These are phyloP conservation scores for Jacaranda mimosifolia DNA, from an alignment of 257 asterid species.

Conservation along the genomic window DNA sequence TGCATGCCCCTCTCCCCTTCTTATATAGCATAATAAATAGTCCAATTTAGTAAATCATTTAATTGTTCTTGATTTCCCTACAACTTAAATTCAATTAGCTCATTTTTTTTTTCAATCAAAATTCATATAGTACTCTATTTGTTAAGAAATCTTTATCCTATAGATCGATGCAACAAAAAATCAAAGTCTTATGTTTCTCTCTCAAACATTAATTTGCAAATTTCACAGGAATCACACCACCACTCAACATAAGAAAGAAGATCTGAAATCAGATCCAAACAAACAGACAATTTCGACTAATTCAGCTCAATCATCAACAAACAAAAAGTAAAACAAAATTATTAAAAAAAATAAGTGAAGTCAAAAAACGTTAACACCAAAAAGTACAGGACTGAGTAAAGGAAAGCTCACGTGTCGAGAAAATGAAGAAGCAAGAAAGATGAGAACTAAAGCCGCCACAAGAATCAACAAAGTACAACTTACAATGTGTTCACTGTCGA, in stretches of 20 bases:
- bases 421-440: conserved; percentile 58
- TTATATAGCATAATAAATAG: background rate
- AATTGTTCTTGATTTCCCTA: background rate
- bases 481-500: conserved; percentile 61
- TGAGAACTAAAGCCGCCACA: conserved; percentile 55
- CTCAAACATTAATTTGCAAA: background rate
- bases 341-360: background rate
- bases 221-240: background rate
- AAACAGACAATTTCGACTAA: background rate
- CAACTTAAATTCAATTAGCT: background rate
- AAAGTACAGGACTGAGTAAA: background rate
- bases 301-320: conserved; percentile 21
- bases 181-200: background rate
- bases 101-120: background rate
- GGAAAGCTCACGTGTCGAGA: conserved; percentile 57
- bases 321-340: background rate
- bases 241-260: background rate
- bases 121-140: background rate
- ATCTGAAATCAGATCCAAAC: conserved; percentile 31
- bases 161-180: background rate
- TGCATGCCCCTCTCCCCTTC: background rate
- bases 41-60: conserved; percentile 1
- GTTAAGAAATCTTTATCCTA: background rate
- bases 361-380: conserved; percentile 5
- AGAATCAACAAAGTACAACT: conserved; percentile 66